Percentiles rank a stretch among this genome's conserved stretches.
Conservation (phyloP, 2,329 filamentous ascomycete species). For the Reticulascus tulasneorum region DNA sequence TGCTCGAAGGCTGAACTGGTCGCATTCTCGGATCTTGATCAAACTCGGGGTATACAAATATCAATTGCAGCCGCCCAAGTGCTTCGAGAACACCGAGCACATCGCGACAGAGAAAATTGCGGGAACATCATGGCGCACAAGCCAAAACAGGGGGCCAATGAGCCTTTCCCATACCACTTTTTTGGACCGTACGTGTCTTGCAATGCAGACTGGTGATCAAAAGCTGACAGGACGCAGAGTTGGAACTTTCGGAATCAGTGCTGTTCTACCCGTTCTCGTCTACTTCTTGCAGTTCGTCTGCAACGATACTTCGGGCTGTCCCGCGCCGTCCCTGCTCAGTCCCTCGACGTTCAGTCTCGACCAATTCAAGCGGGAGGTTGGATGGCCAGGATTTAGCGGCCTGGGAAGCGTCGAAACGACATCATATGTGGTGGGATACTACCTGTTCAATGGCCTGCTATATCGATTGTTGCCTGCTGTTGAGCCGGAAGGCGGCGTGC, state of each 20-base stretch:
- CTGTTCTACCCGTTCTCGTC: conserved; percentile 73
- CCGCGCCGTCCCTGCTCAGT: conserved; percentile 72
- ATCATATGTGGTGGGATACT: conserved; percentile 72
- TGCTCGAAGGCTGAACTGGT: no score
- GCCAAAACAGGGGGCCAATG: conserved; percentile 20
- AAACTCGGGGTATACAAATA: neutral
- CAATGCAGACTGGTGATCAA: no score
- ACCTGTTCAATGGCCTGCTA: conserved; percentile 69
- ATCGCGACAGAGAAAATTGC: neutral
- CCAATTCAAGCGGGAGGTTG: conserved; percentile 72
- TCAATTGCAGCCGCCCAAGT: no score
- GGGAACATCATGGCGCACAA: conserved; percentile 29
- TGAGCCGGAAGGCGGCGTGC: conserved; percentile 64
- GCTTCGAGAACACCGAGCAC: neutral
- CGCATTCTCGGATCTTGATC: no score
- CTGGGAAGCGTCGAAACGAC: conserved; percentile 67
- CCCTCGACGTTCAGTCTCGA: conserved; percentile 69
- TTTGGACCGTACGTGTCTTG: conserved; percentile 42
- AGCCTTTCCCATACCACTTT: conserved; percentile 47
- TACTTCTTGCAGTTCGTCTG: conserved; percentile 81
- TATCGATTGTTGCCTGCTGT: conserved; percentile 73
- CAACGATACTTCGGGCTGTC: conserved; percentile 91
- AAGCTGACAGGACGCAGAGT: no score
- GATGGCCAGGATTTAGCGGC: conserved; percentile 74
- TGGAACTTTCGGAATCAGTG: conserved; percentile 73